Evolutionary conservation across 1,284 basidiomycete genomes (phyloP).

Genomic region (Meira nashicola): DNA sequence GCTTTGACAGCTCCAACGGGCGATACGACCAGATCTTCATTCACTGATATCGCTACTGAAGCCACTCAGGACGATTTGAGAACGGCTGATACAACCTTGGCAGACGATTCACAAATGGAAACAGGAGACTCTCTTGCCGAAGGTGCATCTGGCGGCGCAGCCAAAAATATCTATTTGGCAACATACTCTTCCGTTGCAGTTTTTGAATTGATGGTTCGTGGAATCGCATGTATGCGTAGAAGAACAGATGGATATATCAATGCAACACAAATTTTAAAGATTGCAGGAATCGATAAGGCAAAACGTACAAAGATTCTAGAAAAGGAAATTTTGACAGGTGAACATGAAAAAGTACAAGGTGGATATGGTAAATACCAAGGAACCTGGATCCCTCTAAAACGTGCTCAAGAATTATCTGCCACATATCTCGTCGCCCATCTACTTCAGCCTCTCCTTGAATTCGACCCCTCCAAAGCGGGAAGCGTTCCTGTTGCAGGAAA

Average conservation of each 20-base stretch:
- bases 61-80: too few species aligned
- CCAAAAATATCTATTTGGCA: conserved; percentile 40
- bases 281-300: conserved; percentile 95
- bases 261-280: conserved; percentile 98
- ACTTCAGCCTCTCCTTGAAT: conserved; percentile 48
- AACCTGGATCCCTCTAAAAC: conserved; percentile 66
- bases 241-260: conserved; percentile 86
- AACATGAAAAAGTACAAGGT: conserved; percentile 98
- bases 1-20: too few species aligned
- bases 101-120: too few species aligned
- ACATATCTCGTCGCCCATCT: conserved; percentile 50
- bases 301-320: conserved; percentile 94
- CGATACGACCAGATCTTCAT: too few species aligned
- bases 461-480: conserved; percentile 43
- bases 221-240: conserved; percentile 96
- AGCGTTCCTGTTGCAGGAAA: conserved; percentile 27
- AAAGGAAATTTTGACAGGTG: conserved; percentile 90
- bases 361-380: conserved; percentile 99
- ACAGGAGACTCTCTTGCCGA: too few species aligned
- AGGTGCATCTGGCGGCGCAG: neutral
- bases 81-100: too few species aligned
- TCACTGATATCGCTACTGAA: too few species aligned
- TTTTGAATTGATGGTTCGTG: conserved; percentile 65
- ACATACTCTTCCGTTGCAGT: conserved; percentile 56
- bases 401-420: conserved; percentile 47